phyloP scores from a whole-genome alignment of 352 stramenopile genomes.

The Phytophthora megakarya region DNA sequence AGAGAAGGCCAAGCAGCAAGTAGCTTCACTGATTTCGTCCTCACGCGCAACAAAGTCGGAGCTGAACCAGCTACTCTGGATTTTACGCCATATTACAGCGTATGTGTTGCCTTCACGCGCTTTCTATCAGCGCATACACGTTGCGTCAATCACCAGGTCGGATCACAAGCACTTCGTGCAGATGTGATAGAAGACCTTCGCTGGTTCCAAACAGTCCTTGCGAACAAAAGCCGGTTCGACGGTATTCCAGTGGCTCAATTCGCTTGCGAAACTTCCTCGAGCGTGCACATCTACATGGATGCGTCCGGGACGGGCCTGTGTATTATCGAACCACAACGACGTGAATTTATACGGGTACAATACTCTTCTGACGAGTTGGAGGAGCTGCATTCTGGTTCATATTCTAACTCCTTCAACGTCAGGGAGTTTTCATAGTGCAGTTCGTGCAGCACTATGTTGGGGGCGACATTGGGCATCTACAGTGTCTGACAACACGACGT shows the following conservation, averaged over 20 bases:
- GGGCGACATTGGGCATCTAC: neutral
- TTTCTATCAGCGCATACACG: constrained; percentile 14
- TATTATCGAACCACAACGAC: constrained; percentile 2
- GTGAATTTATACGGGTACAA: constrained; percentile 13
- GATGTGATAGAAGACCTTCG: neutral
- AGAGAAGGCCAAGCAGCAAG: neutral
- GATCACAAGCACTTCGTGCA: neutral
- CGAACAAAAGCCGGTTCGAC: neutral
- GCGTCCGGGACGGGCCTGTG: constrained; percentile 21
- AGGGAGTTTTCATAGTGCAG: constrained; percentile 20
- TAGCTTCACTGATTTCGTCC: neutral
- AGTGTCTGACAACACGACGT: neutral
- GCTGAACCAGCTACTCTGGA: constrained; percentile 5
- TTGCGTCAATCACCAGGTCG: neutral
- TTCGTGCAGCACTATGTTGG: constrained; percentile 5
- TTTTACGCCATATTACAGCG: neutral
- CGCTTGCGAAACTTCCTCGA: neutral
- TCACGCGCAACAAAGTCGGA: neutral
- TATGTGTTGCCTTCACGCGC: constrained; percentile 7
- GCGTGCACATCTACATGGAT: constrained; percentile 29
- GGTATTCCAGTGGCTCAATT: constrained; percentile 14
- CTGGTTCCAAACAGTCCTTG: constrained; percentile 11
- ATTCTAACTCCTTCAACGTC: constrained; percentile 19
- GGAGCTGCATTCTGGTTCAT: neutral
- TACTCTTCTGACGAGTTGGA: neutral